Conservation (phyloP, 2,329 filamentous ascomycete genomes). For the Aspergillus sp. region DNA sequence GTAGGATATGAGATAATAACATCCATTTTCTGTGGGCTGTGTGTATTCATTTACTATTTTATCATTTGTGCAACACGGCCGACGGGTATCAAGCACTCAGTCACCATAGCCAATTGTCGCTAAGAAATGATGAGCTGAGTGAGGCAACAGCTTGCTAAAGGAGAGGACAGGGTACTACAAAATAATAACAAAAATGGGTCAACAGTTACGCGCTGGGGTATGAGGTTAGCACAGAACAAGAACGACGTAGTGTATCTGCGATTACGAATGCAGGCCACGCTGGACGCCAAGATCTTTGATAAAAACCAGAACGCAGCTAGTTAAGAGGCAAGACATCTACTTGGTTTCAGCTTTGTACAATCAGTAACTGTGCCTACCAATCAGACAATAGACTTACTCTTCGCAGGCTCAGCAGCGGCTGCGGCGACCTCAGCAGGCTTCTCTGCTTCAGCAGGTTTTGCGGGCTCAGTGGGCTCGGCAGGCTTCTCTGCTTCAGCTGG, state of each 20-base stretch:
- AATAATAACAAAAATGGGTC: slow-evolving; percentile 10
- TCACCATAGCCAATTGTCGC: not conserved
- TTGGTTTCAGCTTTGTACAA: slow-evolving; percentile 11
- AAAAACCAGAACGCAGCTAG: not conserved
- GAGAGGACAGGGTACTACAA: slow-evolving; percentile 20
- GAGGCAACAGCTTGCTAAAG: slow-evolving; percentile 7
- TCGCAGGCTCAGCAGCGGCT: slow-evolving; percentile 3
- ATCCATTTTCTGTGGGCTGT: slow-evolving; percentile 8
- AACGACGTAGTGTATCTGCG: slow-evolving; percentile 3
- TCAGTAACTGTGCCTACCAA: slow-evolving; percentile 11
- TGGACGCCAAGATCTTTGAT: not conserved
- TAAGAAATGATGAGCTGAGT: slow-evolving; percentile 3
- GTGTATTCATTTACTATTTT: slow-evolving; percentile 2
- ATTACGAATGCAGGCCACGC: not conserved
- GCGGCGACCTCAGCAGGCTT: not conserved
- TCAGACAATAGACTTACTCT: slow-evolving; percentile 12
- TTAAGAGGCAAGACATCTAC: slow-evolving; percentile 8
- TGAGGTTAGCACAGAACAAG: slow-evolving; percentile 2
- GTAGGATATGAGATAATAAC: slow-evolving; percentile 9
- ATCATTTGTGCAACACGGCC: not conserved
- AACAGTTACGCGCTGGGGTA: slow-evolving; percentile 17
- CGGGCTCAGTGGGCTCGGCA: slow-evolving; percentile 3
- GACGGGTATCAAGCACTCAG: not conserved
- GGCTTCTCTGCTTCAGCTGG: slow-evolving; percentile 7
- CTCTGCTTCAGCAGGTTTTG: slow-evolving; percentile 12